Evolutionary conservation across 1,139 yeast species (phyloP).

Genomic region (Kluyveromyces sp.): DNA sequence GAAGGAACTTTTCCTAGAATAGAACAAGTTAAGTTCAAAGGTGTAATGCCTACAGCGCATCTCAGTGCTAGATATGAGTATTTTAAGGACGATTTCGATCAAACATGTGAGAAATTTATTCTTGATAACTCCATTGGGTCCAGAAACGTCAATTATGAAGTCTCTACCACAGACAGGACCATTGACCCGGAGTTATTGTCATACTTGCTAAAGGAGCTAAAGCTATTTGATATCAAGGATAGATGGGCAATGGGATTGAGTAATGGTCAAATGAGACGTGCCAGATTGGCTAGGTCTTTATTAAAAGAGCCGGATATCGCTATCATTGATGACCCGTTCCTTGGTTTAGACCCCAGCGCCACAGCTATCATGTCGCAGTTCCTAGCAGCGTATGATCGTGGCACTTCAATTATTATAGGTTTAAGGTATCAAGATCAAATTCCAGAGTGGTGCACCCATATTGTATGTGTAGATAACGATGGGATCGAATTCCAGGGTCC

Average conservation of each 20-base stretch:
- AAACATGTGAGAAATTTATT: slow-evolving; percentile 59
- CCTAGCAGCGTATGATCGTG: slow-evolving; percentile 26
- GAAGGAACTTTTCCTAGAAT: slow-evolving; percentile 14
- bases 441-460: slow-evolving; percentile 73
- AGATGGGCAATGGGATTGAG: slow-evolving; percentile 84
- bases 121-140: slow-evolving; percentile 30
- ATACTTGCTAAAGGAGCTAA: slow-evolving; percentile 42
- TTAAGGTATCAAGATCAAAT: slow-evolving; percentile 64
- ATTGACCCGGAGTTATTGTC: slow-evolving; percentile 34
- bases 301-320: slow-evolving; percentile 57
- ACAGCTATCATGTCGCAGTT: slow-evolving; percentile 51
- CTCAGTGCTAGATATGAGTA: slow-evolving; percentile 84
- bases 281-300: slow-evolving; percentile 71
- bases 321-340: slow-evolving; percentile 81
- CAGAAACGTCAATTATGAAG: slow-evolving; percentile 20
- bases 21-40: slow-evolving; percentile 53
- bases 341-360: slow-evolving; percentile 81
- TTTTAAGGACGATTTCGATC: slow-evolving; percentile 76
- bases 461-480: slow-evolving; percentile 50
- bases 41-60: slow-evolving; percentile 64
- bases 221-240: slow-evolving; percentile 47
- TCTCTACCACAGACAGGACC: slow-evolving; percentile 22
- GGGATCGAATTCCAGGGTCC: slow-evolving; percentile 50
- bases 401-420: slow-evolving; percentile 51
- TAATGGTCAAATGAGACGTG: slow-evolving; percentile 90